Base-by-base conservation (phyloP, 2,329 filamentous ascomycete species). In the Sporothrix luriei region DNA sequence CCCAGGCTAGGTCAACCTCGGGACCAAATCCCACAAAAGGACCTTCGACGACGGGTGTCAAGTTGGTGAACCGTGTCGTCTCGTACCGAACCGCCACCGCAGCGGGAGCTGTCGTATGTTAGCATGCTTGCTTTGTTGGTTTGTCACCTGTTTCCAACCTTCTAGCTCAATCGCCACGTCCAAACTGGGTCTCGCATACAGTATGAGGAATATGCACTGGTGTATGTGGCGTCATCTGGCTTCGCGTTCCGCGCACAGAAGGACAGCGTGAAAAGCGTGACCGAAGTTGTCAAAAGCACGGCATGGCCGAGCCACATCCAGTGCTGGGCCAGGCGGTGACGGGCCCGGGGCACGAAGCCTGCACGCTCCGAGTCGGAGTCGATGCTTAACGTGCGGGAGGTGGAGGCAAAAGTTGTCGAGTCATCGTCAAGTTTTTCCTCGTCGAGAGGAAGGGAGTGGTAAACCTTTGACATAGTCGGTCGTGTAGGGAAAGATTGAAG, bases 1-100 rank as follows among this genome's bases (percentile, higher is more conserved):
- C 80, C 87, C 87, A 89, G 6, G 84, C 84, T 66, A 81, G 80
- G 69, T 88, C 87, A 2, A 88, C 86, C 14, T 85, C 82, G 2
- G 82, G 80, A 0, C 86, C 85, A 51, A 81, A 84, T 10, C 87
- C 87, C 51, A 88, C 82, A 73, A 84, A 88, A 2, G 81, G 80
- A 0, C 83, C 82, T 61, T 82, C 79, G 59, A 81, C 78, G n/a
- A 82, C 76, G 0, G 82, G 80, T 16, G 81, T 81, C 11, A 84
- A 74, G 67, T 85, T 84, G 33, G 65, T 66, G 73, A 83, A 87
- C 57, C 83, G 81, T 10, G 82, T 77, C 3, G 78, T 82, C 72
- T 85, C 78, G 74, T 86, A 86, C 71, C 81, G 77, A 7, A 86
- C 81, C 0, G 81, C 79, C 71, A 81, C 78, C 4, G 85, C 80